Conservation (phyloP, 2,329 filamentous ascomycete species). For the Anisogramma anomala region DNA sequence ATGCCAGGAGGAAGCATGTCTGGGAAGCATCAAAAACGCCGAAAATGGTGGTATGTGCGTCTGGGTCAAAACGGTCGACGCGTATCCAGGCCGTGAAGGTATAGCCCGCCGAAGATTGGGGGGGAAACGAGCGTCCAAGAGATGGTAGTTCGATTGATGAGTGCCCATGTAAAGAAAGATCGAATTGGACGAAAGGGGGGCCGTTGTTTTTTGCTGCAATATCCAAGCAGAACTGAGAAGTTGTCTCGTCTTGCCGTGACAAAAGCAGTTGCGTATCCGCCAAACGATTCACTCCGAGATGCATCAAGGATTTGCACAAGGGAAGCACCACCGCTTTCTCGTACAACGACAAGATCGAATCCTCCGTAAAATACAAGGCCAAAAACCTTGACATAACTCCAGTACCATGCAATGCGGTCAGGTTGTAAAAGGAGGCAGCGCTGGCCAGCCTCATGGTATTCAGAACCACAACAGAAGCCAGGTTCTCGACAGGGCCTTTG, state of each 20-base stretch:
- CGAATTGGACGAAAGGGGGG: conserved; percentile 85
- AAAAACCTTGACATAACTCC: conserved; percentile 58
- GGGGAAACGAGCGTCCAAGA: conserved; percentile 77
- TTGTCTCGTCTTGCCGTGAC: conserved; percentile 37
- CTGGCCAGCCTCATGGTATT: conserved; percentile 49
- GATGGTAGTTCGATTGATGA: conserved; percentile 82
- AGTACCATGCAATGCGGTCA: conserved; percentile 59
- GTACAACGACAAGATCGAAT: conserved; percentile 36
- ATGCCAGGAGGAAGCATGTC: conserved; percentile 86
- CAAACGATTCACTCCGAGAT: conserved; percentile 67
- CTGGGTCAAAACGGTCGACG: conserved; percentile 74
- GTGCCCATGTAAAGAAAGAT: conserved; percentile 77
- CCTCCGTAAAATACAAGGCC: conserved; percentile 44
- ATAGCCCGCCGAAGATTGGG: conserved; percentile 68
- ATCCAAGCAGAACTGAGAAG: conserved; percentile 59
- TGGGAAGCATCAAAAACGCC: conserved; percentile 87
- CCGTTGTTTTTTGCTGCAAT: conserved; percentile 64
- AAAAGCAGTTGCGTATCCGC: conserved; percentile 71
- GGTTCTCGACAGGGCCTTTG: conserved; percentile 31
- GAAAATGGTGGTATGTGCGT: conserved; percentile 87
- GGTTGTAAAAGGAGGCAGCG: conserved; percentile 54
- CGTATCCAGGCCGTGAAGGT: conserved; percentile 83
- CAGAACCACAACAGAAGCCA: conserved; percentile 52
- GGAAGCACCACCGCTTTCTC: conserved; percentile 51
- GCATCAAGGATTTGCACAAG: conserved; percentile 58